Conservation (phyloP, 139 green algal genomes). For the Microglena sp. region DNA sequence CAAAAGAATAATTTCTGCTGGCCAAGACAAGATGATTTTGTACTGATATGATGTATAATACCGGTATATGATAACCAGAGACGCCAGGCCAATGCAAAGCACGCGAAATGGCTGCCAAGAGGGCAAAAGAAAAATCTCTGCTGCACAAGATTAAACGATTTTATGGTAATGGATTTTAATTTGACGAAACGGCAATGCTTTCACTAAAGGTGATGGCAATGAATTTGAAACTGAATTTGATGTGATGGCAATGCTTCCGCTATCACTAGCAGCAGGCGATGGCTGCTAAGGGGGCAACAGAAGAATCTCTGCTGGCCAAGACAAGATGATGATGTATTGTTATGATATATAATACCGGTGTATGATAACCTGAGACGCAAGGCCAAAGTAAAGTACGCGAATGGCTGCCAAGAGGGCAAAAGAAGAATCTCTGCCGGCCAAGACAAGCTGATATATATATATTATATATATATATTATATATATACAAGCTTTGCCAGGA, state of each 20-base stretch:
- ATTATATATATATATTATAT: no score
- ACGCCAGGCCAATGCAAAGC: neutral
- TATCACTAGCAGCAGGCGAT: no score
- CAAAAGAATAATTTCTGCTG: neutral
- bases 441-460: no score
- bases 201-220: no score
- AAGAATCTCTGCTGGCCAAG: neutral
- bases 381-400: neutral
- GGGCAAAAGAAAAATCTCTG: neutral
- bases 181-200: no score
- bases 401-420: conserved; percentile 1
- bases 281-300: neutral
- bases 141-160: neutral
- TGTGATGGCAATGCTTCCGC: no score
- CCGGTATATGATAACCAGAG: neutral
- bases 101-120: conserved; percentile 4
- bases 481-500: neutral
- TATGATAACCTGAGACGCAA: neutral
- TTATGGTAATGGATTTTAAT: no score
- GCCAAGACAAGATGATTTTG: neutral
- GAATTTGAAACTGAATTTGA: no score
- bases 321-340: no score
- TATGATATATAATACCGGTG: no score
- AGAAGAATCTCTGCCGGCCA: neutral
- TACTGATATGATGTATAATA: no score